Percentiles rank a stretch among this genome's conserved stretches.
Evolutionary conservation across 129 eudicot species (phyloP).

Genomic region (Mikania micrantha): DNA sequence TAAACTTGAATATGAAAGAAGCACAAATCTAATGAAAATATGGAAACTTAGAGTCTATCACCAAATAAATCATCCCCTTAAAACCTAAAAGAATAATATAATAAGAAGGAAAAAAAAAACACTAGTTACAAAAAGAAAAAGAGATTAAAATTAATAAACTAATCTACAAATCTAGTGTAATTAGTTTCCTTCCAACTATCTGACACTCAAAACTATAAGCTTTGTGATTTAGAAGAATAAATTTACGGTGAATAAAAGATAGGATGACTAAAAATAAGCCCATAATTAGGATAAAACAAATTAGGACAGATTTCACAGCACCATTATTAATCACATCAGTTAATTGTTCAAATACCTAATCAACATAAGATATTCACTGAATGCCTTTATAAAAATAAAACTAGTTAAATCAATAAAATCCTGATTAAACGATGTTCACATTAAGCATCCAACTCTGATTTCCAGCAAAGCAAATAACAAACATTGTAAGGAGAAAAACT

Average conservation of each 20-base stretch:
- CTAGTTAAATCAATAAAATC: neutral
- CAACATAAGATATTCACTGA: neutral
- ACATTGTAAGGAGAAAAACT: neutral
- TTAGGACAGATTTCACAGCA: conserved; percentile 1
- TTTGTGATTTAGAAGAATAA: neutral
- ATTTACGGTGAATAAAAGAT: neutral
- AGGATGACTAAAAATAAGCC: neutral
- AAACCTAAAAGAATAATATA: neutral
- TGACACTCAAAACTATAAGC: neutral
- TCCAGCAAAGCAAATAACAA: conserved; percentile 2
- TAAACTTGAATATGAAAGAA: neutral
- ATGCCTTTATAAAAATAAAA: neutral
- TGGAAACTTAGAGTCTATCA: conserved; percentile 3
- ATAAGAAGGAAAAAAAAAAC: neutral
- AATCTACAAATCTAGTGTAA: neutral
- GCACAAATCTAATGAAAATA: conserved; percentile 2
- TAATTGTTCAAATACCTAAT: neutral
- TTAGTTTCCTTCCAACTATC: neutral
- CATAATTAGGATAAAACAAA: neutral
- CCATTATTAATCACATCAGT: neutral
- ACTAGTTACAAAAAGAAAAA: neutral
- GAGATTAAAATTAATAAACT: too few relatives aligned
- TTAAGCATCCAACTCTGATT: conserved; percentile 13
- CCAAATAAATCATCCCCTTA: neutral
- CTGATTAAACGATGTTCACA: neutral